phyloP scores from a whole-genome alignment of 495 filamentous ascomycete species.

The Cenococcum geophilum region DNA sequence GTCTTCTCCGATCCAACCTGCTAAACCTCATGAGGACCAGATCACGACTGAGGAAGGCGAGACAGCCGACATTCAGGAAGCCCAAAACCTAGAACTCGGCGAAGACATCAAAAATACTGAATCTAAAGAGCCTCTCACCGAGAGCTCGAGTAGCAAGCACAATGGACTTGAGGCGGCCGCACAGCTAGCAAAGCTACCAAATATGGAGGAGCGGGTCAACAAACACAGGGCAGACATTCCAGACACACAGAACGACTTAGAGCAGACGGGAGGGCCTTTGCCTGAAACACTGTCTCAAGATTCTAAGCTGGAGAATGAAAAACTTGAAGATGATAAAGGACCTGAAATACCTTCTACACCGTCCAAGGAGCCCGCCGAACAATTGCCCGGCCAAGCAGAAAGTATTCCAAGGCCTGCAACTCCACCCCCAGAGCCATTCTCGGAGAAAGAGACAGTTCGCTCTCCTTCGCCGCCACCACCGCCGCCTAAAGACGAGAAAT shows the following conservation, averaged over 20 bases:
- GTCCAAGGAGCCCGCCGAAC: not conserved
- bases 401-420: conserved; percentile 14
- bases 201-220: not conserved
- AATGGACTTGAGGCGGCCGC: not conserved
- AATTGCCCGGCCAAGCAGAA: conserved; percentile 9
- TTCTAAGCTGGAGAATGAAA: not conserved
- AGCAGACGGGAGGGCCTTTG: not conserved
- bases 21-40: conserved; percentile 19
- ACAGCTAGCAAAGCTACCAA: conserved; percentile 9
- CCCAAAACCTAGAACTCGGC: not conserved
- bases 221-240: not conserved
- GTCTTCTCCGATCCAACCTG: conserved; percentile 25
- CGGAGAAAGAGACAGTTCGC: conserved; percentile 22
- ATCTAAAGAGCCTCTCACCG: conserved; percentile 1
- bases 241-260: not conserved
- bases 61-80: not conserved
- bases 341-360: not conserved
- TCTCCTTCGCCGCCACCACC: conserved; percentile 30
- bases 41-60: not conserved
- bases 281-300: not conserved
- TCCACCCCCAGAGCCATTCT: conserved; percentile 19
- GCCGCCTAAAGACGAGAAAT: conserved; percentile 46
- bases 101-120: not conserved
- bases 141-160: not conserved
- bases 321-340: not conserved